Evolutionary conservation across 2,329 filamentous ascomycete species (phyloP).

Genomic region (Phialophora chinensis): DNA sequence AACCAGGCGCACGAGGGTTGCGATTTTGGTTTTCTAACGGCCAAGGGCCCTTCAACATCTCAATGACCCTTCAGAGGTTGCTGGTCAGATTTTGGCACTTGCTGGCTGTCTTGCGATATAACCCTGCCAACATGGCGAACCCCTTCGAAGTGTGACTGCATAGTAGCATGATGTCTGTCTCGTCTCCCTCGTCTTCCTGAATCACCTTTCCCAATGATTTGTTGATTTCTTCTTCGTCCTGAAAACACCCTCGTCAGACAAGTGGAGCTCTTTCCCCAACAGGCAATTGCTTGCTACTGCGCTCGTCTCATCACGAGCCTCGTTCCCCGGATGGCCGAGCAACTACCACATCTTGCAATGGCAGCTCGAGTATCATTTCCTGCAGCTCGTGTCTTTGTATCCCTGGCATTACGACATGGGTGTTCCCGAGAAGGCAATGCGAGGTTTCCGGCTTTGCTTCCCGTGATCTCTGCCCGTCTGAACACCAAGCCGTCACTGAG

Average conservation of each 20-base stretch:
- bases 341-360: slow-evolving; percentile 1
- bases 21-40: slow-evolving; percentile 45
- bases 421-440: slow-evolving; percentile 1
- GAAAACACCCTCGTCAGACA: background rate
- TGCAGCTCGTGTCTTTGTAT: slow-evolving; percentile 2
- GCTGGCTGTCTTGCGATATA: background rate
- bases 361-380: slow-evolving; percentile 13
- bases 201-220: too few relatives aligned
- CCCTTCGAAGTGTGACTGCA: background rate
- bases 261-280: slow-evolving; percentile 20
- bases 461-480: background rate
- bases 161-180: background rate
- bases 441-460: background rate
- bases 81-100: background rate
- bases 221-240: slow-evolving; percentile 5
- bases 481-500: background rate
- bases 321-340: slow-evolving; percentile 1
- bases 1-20: slow-evolving; percentile 51
- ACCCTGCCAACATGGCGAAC: background rate
- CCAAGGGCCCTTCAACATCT: slow-evolving; percentile 18
- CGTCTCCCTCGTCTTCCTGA: too few relatives aligned
- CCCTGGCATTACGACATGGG: background rate
- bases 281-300: slow-evolving; percentile 12
- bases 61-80: background rate
- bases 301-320: slow-evolving; percentile 1